phyloP scores from a whole-genome alignment of 495 filamentous ascomycete genomes.

The Penicillium paxilli region DNA sequence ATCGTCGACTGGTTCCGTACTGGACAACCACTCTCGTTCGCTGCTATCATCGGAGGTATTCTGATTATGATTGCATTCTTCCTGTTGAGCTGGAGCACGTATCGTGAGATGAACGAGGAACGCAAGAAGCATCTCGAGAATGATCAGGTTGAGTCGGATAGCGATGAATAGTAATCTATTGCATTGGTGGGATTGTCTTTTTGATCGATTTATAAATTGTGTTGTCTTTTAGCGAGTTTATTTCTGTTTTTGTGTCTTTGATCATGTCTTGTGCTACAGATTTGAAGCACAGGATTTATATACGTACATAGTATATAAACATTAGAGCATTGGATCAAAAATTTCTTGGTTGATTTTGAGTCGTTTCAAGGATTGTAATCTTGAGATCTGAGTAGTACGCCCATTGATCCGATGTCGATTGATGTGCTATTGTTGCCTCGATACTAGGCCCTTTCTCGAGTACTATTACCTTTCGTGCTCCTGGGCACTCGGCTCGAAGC shows the following conservation, averaged over 20 bases:
- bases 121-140: slow-evolving; percentile 55
- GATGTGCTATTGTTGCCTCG: too few relatives aligned
- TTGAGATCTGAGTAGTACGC: too few relatives aligned
- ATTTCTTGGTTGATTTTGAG: too few relatives aligned
- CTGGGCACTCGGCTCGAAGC: too few relatives aligned
- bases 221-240: neutral
- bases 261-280: slow-evolving; percentile 5
- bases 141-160: slow-evolving; percentile 43
- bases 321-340: too few relatives aligned
- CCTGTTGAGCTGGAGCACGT: slow-evolving; percentile 86
- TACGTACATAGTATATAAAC: too few relatives aligned
- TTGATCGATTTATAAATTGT: neutral
- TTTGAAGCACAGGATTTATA: too few relatives aligned
- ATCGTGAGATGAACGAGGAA: slow-evolving; percentile 87
- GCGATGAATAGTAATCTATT: slow-evolving; percentile 37
- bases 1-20: slow-evolving; percentile 85
- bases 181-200: neutral
- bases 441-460: too few relatives aligned
- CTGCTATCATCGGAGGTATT: slow-evolving; percentile 78
- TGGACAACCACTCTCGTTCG: slow-evolving; percentile 67
- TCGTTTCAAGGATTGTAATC: too few relatives aligned
- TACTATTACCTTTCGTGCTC: too few relatives aligned
- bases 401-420: too few relatives aligned
- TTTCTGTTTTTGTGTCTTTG: neutral
- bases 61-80: slow-evolving; percentile 85